These are phyloP conservation scores for Sclerospora graminicola DNA, from an alignment of 352 stramenopile genomes.

Conservation along the genomic window DNA sequence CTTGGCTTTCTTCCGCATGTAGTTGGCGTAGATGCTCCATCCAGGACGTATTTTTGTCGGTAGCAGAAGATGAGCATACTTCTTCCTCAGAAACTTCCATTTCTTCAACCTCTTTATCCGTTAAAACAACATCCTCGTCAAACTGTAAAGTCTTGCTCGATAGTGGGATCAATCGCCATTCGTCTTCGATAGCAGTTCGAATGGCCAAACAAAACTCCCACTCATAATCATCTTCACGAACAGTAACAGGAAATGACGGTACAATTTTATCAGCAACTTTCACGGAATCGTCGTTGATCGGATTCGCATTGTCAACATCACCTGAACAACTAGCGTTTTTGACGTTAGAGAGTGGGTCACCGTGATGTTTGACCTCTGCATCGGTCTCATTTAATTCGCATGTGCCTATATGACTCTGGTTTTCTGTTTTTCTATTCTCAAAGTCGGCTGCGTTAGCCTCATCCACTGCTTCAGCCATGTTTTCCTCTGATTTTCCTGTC, in stretches of 20 bases:
- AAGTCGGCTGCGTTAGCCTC: neutral
- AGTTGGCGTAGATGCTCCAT: conserved; percentile 42
- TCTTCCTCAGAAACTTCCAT: conserved; percentile 61
- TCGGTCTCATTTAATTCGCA: no score
- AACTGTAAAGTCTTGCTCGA: conserved; percentile 45
- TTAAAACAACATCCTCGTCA: conserved; percentile 41
- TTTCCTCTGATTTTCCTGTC: conserved; percentile 1
- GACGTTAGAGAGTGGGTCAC: conserved; percentile 2
- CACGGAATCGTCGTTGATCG: conserved; percentile 9
- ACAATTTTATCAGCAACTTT: conserved; percentile 6
- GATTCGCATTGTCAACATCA: conserved; percentile 1
- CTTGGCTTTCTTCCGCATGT: conserved; percentile 38
- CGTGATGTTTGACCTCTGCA: neutral
- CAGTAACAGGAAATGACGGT: conserved; percentile 6
- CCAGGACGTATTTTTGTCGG: conserved; percentile 24
- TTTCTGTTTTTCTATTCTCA: no score
- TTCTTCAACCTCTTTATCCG: conserved; percentile 39
- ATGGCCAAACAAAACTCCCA: conserved; percentile 48
- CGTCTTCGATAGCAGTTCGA: conserved; percentile 5
- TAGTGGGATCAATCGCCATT: conserved; percentile 52
- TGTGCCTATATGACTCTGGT: no score
- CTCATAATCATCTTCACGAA: conserved; percentile 16
- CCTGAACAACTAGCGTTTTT: neutral
- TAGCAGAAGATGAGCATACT: conserved; percentile 33
- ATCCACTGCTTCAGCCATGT: neutral